A percentile compares a stretch with the other conserved stretches of the same genome.
Evolutionary conservation across 2,329 filamentous ascomycete species (phyloP).

Genomic region (Aspergillus latus): DNA sequence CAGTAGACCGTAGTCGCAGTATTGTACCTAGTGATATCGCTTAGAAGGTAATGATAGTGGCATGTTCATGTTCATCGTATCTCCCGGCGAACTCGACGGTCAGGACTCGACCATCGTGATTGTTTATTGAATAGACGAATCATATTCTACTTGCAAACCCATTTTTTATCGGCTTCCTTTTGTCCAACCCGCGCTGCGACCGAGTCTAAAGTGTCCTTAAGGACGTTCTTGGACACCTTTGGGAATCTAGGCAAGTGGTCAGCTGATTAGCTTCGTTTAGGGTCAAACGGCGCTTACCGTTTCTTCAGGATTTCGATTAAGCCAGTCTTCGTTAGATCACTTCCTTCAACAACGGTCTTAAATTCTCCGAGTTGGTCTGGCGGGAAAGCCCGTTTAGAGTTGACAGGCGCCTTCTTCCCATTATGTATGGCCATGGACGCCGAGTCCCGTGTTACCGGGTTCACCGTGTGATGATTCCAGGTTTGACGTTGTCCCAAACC

Average conservation of each 20-base stretch:
- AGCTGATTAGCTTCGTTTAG: slow-evolving; percentile 7
- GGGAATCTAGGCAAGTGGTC: slow-evolving; percentile 55
- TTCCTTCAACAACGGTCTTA: slow-evolving; percentile 67
- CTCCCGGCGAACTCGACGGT: neutral
- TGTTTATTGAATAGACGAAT: neutral
- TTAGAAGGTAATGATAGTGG: neutral
- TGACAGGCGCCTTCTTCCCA: slow-evolving; percentile 20
- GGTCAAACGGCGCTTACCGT: slow-evolving; percentile 45
- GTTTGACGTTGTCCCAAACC: slow-evolving; percentile 18
- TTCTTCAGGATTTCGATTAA: slow-evolving; percentile 74
- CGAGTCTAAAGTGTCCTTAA: slow-evolving; percentile 68
- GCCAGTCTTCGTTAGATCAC: slow-evolving; percentile 70
- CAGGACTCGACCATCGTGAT: neutral
- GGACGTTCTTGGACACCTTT: slow-evolving; percentile 66
- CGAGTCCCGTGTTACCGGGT: slow-evolving; percentile 13
- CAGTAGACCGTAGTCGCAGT: neutral
- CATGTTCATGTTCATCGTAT: neutral
- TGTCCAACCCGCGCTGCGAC: slow-evolving; percentile 64
- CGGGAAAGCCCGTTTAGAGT: slow-evolving; percentile 51
- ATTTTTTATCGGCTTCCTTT: slow-evolving; percentile 65
- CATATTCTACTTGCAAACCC: slow-evolving; percentile 50
- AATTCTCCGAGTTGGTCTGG: slow-evolving; percentile 65
- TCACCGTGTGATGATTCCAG: slow-evolving; percentile 26
- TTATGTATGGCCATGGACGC: slow-evolving; percentile 15
- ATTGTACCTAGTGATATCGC: neutral